Percentiles rank a stretch among this genome's conserved stretches.
Evolutionary conservation across 139 green algal genomes (phyloP).

Genomic region (Closterium sp.): DNA sequence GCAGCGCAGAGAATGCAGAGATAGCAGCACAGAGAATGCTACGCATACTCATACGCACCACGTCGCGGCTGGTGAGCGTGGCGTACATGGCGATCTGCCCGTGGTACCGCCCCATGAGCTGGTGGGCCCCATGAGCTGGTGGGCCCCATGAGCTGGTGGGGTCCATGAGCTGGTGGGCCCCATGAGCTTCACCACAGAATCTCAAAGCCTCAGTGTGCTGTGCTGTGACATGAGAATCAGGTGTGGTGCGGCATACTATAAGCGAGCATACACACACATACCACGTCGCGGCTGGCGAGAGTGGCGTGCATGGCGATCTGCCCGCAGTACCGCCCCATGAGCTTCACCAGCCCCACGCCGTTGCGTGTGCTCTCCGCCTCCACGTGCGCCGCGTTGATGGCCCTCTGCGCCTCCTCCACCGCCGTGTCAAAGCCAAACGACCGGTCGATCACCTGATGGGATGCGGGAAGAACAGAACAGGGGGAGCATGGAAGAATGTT

Average conservation of each 20-base stretch:
- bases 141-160: too few relatives aligned
- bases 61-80: conserved; percentile 77
- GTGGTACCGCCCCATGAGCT: too few relatives aligned
- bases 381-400: conserved; percentile 86
- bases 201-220: too few relatives aligned
- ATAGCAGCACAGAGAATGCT: not conserved
- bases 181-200: too few relatives aligned
- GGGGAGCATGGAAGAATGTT: too few relatives aligned
- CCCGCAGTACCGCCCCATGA: conserved; percentile 88
- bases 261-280: too few relatives aligned
- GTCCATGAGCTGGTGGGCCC: too few relatives aligned
- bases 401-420: conserved; percentile 93
- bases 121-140: too few relatives aligned
- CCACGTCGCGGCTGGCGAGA: conserved; percentile 73
- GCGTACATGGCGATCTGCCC: conserved; percentile 97
- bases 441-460: conserved; percentile 66
- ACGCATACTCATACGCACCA: conserved; percentile 18
- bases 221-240: too few relatives aligned
- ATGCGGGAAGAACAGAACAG: not conserved
- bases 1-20: too few relatives aligned
- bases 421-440: conserved; percentile 89
- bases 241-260: too few relatives aligned
- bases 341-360: conserved; percentile 94
- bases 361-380: conserved; percentile 77
- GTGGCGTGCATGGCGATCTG: conserved; percentile 91